phyloP scores from a whole-genome alignment of 805 yeast species.

The Yamadazyma sp. region DNA sequence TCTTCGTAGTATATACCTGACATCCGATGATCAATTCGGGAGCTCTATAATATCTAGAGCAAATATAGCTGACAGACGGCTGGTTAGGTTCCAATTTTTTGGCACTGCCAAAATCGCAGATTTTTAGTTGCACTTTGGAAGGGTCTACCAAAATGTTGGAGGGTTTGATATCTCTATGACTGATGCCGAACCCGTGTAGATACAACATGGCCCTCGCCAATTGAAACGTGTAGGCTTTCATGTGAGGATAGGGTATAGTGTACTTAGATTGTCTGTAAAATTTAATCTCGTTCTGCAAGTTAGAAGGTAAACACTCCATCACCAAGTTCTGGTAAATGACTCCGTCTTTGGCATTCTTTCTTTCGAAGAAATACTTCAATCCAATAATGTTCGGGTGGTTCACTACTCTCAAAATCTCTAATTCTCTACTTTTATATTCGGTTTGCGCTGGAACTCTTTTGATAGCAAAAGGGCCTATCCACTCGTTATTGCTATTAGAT shows the following conservation, averaged over 20 bases:
- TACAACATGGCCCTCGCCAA: constrained; percentile 82
- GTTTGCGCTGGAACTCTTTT: constrained; percentile 86
- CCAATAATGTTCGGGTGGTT: constrained; percentile 78
- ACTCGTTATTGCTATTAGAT: constrained; percentile 18
- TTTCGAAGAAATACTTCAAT: constrained; percentile 69
- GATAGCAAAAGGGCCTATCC: constrained; percentile 83
- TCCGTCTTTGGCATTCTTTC: constrained; percentile 57
- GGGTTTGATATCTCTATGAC: constrained; percentile 85
- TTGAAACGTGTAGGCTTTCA: constrained; percentile 76
- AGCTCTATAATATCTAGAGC: constrained; percentile 93
- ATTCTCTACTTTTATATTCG: constrained; percentile 78
- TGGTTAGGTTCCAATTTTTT: constrained; percentile 74
- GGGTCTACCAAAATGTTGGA: constrained; percentile 80
- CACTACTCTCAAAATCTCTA: constrained; percentile 71
- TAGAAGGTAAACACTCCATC: constrained; percentile 85
- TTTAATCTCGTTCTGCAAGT: constrained; percentile 72
- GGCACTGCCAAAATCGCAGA: constrained; percentile 86
- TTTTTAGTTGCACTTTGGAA: constrained; percentile 59
- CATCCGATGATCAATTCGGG: constrained; percentile 95
- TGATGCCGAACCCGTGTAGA: constrained; percentile 74
- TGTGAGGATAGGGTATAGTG: constrained; percentile 68
- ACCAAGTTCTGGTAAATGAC: constrained; percentile 76
- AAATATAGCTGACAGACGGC: constrained; percentile 92
- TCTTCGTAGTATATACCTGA: constrained; percentile 81
- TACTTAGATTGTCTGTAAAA: constrained; percentile 60